These are phyloP conservation scores for Sarcodon sp. DNA, from an alignment of 768 basidiomycete genomes.

Conservation along the genomic window DNA sequence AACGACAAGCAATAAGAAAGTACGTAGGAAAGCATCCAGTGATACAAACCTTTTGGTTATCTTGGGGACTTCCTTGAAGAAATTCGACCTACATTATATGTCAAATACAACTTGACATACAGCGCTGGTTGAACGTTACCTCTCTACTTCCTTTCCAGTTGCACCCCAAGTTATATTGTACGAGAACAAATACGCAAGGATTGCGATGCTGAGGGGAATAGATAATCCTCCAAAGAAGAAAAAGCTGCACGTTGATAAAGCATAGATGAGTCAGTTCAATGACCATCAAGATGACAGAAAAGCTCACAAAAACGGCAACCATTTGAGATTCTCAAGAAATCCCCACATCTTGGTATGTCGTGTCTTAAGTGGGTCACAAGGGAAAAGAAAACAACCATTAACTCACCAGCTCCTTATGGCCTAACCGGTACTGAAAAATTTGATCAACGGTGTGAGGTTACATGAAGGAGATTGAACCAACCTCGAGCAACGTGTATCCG, in stretches of 20 bases:
- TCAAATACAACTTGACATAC: no score
- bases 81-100: slow-evolving; percentile 32
- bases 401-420: slow-evolving; percentile 20
- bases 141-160: slow-evolving; percentile 77
- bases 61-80: slow-evolving; percentile 82
- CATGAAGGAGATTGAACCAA: no score
- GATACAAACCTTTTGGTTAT: slow-evolving; percentile 46
- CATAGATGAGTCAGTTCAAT: background rate
- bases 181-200: slow-evolving; percentile 61
- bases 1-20: background rate
- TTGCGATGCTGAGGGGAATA: slow-evolving; percentile 50
- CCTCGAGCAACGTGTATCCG: slow-evolving; percentile 55
- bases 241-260: slow-evolving; percentile 28
- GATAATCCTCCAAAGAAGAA: slow-evolving; percentile 73
- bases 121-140: slow-evolving; percentile 16
- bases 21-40: background rate
- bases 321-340: slow-evolving; percentile 19
- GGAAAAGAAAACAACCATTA: background rate
- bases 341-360: slow-evolving; percentile 10
- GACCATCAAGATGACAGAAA: background rate
- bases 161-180: slow-evolving; percentile 73
- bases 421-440: slow-evolving; percentile 38
- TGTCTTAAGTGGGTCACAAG: background rate
- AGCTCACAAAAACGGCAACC: slow-evolving; percentile 28
- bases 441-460: no score